Evolutionary conservation across 805 yeast species (phyloP).

Genomic region (Candida boleticola): DNA sequence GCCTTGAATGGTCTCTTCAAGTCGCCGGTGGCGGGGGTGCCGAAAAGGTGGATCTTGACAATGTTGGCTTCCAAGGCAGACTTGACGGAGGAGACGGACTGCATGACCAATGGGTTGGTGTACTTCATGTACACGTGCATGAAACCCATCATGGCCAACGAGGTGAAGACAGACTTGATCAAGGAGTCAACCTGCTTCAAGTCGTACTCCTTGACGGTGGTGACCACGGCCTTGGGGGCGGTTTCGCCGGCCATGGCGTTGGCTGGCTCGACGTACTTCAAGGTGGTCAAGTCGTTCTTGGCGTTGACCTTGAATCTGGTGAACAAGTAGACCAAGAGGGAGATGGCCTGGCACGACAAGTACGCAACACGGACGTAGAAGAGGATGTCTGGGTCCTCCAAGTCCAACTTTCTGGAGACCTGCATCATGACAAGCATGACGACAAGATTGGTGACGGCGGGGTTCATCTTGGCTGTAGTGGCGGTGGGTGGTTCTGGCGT

Average conservation of each 20-base stretch:
- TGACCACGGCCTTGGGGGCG: conserved; percentile 73
- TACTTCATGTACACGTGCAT: conserved; percentile 97
- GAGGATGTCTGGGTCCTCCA: conserved; percentile 76
- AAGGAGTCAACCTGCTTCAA: conserved; percentile 78
- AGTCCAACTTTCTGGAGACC: conserved; percentile 81
- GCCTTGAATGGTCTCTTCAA: conserved; percentile 96
- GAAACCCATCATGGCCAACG: conserved; percentile 95
- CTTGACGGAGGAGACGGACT: conserved; percentile 87
- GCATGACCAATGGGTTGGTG: conserved; percentile 96
- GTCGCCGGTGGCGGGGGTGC: conserved; percentile 80
- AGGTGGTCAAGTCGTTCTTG: conserved; percentile 87
- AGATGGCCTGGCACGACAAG: conserved; percentile 59
- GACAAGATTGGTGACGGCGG: conserved; percentile 80
- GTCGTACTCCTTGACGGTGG: conserved; percentile 95
- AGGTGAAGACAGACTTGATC: conserved; percentile 80
- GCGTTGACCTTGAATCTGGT: conserved; percentile 58
- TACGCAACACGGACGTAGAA: conserved; percentile 75
- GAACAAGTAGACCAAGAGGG: conserved; percentile 65
- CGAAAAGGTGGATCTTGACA: conserved; percentile 86
- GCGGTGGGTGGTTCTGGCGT: background rate
- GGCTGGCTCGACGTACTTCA: conserved; percentile 88
- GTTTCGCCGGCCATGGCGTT: conserved; percentile 74
- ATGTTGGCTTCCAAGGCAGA: conserved; percentile 85
- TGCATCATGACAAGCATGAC: conserved; percentile 97
- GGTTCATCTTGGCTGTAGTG: conserved; percentile 57